These are phyloP conservation scores for Theileria annulata DNA, from an alignment of 169 alveolate species.

Conservation along the genomic window DNA sequence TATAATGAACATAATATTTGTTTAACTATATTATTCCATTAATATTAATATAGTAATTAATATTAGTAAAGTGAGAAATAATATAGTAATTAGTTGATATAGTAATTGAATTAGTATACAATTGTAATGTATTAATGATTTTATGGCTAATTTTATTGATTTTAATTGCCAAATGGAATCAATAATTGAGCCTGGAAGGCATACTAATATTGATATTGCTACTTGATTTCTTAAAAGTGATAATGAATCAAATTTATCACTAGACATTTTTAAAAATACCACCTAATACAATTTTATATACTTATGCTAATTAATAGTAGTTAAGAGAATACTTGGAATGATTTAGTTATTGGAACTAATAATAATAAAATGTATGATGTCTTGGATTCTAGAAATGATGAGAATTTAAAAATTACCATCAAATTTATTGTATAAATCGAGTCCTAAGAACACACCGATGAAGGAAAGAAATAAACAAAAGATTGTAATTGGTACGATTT, in stretches of 20 bases:
- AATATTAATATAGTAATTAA: neutral
- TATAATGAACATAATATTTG: conserved; percentile 43
- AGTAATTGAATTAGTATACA: neutral
- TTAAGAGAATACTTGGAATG: conserved; percentile 17
- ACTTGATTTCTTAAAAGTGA: conserved; percentile 44
- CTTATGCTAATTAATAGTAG: too few relatives aligned
- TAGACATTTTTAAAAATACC: conserved; percentile 44
- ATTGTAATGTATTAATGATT: neutral
- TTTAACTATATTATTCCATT: conserved; percentile 12
- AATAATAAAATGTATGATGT: conserved; percentile 1
- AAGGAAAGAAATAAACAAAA: conserved; percentile 53
- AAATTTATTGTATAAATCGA: conserved; percentile 43
- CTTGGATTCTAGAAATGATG: conserved; percentile 17
- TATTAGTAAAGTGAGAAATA: neutral
- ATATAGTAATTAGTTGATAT: neutral
- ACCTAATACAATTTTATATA: conserved; percentile 6
- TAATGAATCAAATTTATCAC: conserved; percentile 53
- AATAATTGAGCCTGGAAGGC: conserved; percentile 58
- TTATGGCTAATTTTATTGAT: neutral
- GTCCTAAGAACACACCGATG: conserved; percentile 59
- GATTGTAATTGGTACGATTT: conserved; percentile 42
- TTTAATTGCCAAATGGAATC: neutral
- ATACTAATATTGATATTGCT: conserved; percentile 44
- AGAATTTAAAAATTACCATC: conserved; percentile 20
- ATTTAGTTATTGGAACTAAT: conserved; percentile 24